These are phyloP conservation scores for Fusarium sp. DNA, from an alignment of 2,329 filamentous ascomycete genomes.

Conservation along the genomic window DNA sequence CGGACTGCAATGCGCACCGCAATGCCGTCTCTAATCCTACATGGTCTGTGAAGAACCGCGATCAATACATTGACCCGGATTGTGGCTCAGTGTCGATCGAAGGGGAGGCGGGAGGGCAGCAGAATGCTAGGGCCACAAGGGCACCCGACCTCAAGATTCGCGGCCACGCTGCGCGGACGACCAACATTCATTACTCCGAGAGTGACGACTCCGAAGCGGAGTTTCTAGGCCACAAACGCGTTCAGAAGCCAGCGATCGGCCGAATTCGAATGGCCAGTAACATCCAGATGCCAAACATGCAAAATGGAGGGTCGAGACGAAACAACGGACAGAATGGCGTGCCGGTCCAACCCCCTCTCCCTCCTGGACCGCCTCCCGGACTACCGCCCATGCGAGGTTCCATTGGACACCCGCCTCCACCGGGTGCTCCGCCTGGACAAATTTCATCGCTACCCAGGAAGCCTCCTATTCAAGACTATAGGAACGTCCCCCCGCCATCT, in stretches of 20 bases:
- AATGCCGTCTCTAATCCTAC: conserved; percentile 49
- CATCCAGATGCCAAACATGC: conserved; percentile 48
- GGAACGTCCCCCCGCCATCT: conserved; percentile 42
- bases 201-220: conserved; percentile 56
- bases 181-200: conserved; percentile 56
- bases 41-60: conserved; percentile 60
- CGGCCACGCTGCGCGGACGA: conserved; percentile 46
- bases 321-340: conserved; percentile 28
- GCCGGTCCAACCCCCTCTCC: conserved; percentile 48
- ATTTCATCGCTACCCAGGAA: conserved; percentile 43
- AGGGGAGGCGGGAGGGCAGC: conserved; percentile 38
- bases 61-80: conserved; percentile 58
- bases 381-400: conserved; percentile 37
- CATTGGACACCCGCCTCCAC: conserved; percentile 36
- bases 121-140: conserved; percentile 29
- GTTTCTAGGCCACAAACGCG: conserved; percentile 49
- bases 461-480: conserved; percentile 43
- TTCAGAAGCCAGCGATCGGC: conserved; percentile 45
- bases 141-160: conserved; percentile 46
- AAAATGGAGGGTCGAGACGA: conserved; percentile 18
- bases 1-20: conserved; percentile 56
- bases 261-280: conserved; percentile 52
- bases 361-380: conserved; percentile 49
- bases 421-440: conserved; percentile 30
- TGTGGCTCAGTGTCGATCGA: conserved; percentile 52